Conservation (phyloP, 345 rosid genomes). For the Orychophragmus violaceus region DNA sequence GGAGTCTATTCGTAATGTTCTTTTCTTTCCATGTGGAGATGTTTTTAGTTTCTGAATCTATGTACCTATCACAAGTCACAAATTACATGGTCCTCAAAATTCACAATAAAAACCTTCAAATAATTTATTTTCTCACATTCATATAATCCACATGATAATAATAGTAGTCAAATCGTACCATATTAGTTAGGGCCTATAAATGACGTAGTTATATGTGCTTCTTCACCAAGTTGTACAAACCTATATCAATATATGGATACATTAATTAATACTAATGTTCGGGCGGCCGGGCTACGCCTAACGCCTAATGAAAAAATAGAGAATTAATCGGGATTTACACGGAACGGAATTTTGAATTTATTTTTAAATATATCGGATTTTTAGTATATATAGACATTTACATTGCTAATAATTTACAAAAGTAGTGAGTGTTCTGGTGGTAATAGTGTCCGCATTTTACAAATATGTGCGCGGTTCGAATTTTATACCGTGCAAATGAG, state of each 20-base stretch:
- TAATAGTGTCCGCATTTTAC: too few species aligned
- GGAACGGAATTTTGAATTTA: too few species aligned
- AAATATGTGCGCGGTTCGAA: too few species aligned
- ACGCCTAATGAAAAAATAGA: too few species aligned
- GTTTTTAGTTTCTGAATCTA: neutral
- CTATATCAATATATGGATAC: neutral
- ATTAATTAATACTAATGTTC: too few species aligned
- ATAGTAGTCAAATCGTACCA: neutral
- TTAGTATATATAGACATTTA: too few species aligned
- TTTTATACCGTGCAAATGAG: too few species aligned
- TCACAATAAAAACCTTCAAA: neutral
- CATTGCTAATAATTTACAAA: too few species aligned
- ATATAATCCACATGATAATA: neutral
- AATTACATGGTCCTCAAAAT: constrained; percentile 2
- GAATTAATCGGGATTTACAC: too few species aligned
- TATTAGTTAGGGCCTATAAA: neutral
- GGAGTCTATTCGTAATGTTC: neutral
- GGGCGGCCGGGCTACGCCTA: too few species aligned
- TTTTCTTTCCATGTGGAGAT: constrained; percentile 1
- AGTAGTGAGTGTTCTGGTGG: too few species aligned
- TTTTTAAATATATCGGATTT: too few species aligned
- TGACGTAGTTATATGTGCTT: neutral
- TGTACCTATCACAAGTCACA: neutral
- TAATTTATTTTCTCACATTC: neutral
- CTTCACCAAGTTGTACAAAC: neutral